Conservation (phyloP, 2,329 filamentous ascomycete species). For the Diatrype stigma region DNA sequence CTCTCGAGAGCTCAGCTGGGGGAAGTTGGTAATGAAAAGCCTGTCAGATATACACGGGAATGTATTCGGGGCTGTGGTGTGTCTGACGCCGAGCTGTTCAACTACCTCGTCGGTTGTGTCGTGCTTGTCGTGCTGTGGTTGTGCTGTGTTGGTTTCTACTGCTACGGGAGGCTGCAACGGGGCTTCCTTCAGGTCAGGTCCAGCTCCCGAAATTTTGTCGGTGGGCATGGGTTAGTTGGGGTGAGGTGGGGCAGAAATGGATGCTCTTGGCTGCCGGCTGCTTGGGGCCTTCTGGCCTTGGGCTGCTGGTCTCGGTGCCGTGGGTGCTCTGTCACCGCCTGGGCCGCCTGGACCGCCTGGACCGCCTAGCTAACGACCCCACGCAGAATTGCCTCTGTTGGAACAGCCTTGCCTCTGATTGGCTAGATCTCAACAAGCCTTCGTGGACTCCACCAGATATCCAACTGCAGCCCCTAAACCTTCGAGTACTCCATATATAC, state of each 20-base stretch:
- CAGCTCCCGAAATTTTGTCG: not conserved
- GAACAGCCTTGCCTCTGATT: not conserved
- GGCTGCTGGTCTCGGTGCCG: too few species aligned
- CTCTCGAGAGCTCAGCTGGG: constrained; percentile 24
- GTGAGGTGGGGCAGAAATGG: not conserved
- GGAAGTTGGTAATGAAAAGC: not conserved
- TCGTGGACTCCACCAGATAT: too few species aligned
- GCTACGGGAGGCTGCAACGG: not conserved
- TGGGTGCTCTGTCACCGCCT: too few species aligned
- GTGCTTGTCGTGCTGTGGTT: not conserved
- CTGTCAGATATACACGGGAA: not conserved
- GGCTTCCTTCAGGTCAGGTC: not conserved
- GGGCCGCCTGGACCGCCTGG: too few species aligned
- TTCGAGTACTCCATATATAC: too few species aligned
- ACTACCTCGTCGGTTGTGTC: too few species aligned
- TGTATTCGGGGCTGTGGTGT: not conserved
- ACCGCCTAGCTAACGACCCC: too few species aligned
- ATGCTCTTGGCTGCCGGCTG: too few species aligned
- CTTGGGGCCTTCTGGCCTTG: too few species aligned
- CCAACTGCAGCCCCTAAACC: too few species aligned
- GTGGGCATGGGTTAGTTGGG: not conserved
- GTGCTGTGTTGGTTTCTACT: too few species aligned
- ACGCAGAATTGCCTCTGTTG: not conserved
- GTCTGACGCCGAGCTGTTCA: too few species aligned
- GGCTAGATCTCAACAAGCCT: not conserved